phyloP scores from a whole-genome alignment of 2,329 filamentous ascomycete species.

The Trichophyton rubrum region DNA sequence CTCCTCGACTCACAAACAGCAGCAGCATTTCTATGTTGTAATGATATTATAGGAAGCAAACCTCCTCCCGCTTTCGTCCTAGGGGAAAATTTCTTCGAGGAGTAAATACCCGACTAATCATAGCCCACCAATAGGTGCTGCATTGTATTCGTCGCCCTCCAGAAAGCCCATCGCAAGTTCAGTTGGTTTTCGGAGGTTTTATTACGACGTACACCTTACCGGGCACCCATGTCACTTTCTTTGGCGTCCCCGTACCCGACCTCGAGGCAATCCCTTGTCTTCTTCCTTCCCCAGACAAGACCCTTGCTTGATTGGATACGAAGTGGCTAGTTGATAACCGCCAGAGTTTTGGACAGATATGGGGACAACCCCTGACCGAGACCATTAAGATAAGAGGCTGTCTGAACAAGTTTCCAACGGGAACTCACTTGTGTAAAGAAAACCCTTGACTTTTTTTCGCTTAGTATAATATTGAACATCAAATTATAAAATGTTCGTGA shows the following conservation, averaged over 20 bases:
- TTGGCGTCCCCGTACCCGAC: constrained; percentile 1
- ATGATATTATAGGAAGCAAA: background rate
- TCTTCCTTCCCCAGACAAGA: background rate
- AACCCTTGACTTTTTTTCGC: background rate
- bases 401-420: background rate
- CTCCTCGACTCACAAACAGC: background rate
- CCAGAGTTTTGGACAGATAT: background rate
- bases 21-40: constrained; percentile 1
- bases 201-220: background rate
- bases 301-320: constrained; percentile 2
- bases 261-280: background rate
- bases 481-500: too few relatives aligned
- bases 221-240: background rate
- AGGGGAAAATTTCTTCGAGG: background rate
- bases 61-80: constrained; percentile 5
- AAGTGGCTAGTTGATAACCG: background rate
- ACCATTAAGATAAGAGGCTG: background rate
- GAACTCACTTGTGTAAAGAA: background rate
- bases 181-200: background rate
- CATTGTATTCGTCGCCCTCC: background rate
- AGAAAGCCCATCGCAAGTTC: background rate
- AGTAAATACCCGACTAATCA: background rate
- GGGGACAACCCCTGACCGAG: background rate
- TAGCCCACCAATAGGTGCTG: background rate
- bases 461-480: background rate